Conservation (phyloP, 257 asterid species). For the Cinchona pubescens region DNA sequence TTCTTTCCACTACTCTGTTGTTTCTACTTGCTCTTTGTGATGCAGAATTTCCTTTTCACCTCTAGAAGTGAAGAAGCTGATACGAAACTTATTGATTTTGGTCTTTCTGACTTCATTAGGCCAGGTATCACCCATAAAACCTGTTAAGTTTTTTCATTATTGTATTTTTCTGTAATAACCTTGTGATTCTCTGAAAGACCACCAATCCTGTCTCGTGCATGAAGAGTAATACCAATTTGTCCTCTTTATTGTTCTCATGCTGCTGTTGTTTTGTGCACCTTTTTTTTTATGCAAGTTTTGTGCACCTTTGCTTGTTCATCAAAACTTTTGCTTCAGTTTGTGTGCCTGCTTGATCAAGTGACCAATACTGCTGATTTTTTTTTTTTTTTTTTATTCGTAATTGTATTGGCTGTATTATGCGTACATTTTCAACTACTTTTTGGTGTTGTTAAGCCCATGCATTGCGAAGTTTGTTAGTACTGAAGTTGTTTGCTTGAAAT, state of each 20-base stretch:
- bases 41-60: conserved; percentile 83
- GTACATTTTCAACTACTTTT: too few relatives aligned
- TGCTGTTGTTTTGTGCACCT: neutral
- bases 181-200: neutral
- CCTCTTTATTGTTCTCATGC: neutral
- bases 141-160: neutral
- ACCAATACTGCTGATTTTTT: neutral
- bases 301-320: neutral
- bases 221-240: neutral
- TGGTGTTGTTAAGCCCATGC: neutral
- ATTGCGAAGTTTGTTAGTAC: neutral
- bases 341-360: neutral
- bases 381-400: neutral
- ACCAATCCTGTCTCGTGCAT: neutral
- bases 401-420: neutral
- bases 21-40: conserved; percentile 15
- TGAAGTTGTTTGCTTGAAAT: neutral
- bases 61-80: conserved; percentile 87
- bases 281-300: too few relatives aligned
- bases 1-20: conserved; percentile 16
- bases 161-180: neutral
- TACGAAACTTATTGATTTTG: conserved; percentile 95
- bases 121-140: conserved; percentile 49
- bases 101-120: conserved; percentile 92
- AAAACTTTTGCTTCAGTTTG: neutral